Evolutionary conservation across 2,329 filamentous ascomycete species (phyloP), one percentile per base, ranked within the genome.

Genomic region (Diplodia corticola): DNA sequence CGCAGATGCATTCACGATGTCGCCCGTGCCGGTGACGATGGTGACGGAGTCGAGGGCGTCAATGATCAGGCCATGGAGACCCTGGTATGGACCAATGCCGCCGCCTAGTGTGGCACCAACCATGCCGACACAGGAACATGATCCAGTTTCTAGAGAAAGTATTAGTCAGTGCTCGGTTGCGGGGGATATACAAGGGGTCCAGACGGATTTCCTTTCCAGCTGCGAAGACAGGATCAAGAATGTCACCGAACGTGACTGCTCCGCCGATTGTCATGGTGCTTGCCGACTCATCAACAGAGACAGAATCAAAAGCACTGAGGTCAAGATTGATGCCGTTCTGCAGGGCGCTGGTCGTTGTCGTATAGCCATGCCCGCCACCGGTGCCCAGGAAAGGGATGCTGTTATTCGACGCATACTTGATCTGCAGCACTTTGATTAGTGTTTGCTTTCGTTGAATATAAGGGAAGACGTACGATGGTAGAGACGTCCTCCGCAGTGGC

Each of bases 31-130:
- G 7, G 76, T 69, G 2, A 79, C 72, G 9, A 77, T 57, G 40
- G 68, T 67, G 5, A 70, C 70, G 10, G 71, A 71, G 2, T 73
- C 50, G 10, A 75, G 65, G 17, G 73, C 67, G 44, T 76, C 74
- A 13, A 69, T 59, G n/a, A 69, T 68, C 0, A 73, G 69, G 3
- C 74, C 74, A 55, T 86, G 78, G 20, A 77, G 75, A 0, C 84
- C 83, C 59, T 81, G 82, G 13, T 88, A 75, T 71, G 82, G 79
- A 3, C 86, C 84, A 69, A 85, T 85, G 0, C 86, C 86, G 30
- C 85, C 86, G 24, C 84, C 84, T 1, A 88, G 76, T 0, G 83
- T 82, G 5, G 88, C 77, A 0, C 84, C 86, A 1, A 84, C 85
- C 5, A 88, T 82, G 3, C 86, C 86, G 1, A 70, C 69, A 40